Base-by-base conservation (phyloP, 2,329 filamentous ascomycete species). In the Botrytis deweyae region DNA sequence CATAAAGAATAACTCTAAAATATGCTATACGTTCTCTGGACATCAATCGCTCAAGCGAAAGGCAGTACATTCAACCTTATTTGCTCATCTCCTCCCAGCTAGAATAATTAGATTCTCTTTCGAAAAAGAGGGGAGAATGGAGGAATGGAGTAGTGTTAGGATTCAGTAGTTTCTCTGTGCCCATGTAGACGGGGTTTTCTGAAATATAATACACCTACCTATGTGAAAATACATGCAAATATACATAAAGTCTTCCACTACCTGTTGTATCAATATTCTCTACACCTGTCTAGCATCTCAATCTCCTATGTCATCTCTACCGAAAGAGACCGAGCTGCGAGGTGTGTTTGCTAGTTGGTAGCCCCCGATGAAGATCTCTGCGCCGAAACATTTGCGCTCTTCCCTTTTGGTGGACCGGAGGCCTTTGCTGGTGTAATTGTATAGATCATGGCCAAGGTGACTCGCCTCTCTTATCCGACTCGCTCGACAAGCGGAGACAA, bases 141-240 rank as follows among this genome's bases (percentile, higher is more conserved):
- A 52, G 14, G 25, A 52, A 52, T 1, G 4, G 4, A 25, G 5
- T 0, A n/a, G n/a, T 3, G 4, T n/a, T n/a, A n/a, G 10, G 2
- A n/a, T 3, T 55, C 12, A n/a, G 25, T n/a, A 55, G 5, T 55
- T 55, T n/a, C 25, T 16, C 49, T 16, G 4, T n/a, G 25, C 3
- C 25, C 16, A 3, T 16, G 25, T 3, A n/a, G 49, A 55, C 12
- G 25, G 25, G 49, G 2, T 3, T n/a, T 25, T 14, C 22, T 52
- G 49, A 1, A 52, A 6, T n/a, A 25, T n/a, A 55, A n/a, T 55
- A 55, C 49, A 55, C 12, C 12, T n/a, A 16, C 25, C 25, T n/a
- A n/a, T 33, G 18, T 59, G 16, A 59, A 61, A 36, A 38, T 61
- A 1, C 33, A 22, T 9, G 10, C 58, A 61, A 38, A 22, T 22